Evolutionary conservation across 345 rosid species (phyloP).

Genomic region (Clausena lansium): DNA sequence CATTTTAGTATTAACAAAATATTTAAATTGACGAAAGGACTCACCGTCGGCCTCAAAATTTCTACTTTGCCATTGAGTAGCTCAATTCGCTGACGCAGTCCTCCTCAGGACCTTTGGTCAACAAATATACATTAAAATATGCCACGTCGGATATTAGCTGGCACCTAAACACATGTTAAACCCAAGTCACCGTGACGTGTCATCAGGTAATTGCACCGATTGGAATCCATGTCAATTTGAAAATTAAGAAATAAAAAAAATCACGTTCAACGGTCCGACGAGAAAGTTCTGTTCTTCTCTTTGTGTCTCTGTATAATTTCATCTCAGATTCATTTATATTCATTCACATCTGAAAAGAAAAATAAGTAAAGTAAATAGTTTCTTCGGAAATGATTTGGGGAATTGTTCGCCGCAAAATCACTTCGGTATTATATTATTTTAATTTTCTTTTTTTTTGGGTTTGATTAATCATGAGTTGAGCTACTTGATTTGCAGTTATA

Average conservation of each 20-base stretch:
- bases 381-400: slow-evolving; percentile 23
- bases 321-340: not conserved
- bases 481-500: not conserved
- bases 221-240: not conserved
- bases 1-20: no score
- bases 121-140: not conserved
- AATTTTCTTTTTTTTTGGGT: not conserved
- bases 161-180: no score
- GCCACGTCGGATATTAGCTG: not conserved
- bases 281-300: slow-evolving; percentile 14
- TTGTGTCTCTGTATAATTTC: not conserved
- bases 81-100: no score
- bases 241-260: not conserved
- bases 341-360: not conserved
- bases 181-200: no score
- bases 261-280: slow-evolving; percentile 10
- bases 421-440: slow-evolving; percentile 9
- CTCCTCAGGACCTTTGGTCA: not conserved
- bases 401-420: slow-evolving; percentile 22
- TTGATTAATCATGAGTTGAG: not conserved
- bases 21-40: not conserved
- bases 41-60: not conserved
- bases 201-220: no score
- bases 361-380: not conserved
- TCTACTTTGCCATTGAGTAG: not conserved